Evolutionary conservation across 2,329 filamentous ascomycete species (phyloP), one percentile per base, ranked within the genome.

Genomic region (Endoconidiophora polonica): DNA sequence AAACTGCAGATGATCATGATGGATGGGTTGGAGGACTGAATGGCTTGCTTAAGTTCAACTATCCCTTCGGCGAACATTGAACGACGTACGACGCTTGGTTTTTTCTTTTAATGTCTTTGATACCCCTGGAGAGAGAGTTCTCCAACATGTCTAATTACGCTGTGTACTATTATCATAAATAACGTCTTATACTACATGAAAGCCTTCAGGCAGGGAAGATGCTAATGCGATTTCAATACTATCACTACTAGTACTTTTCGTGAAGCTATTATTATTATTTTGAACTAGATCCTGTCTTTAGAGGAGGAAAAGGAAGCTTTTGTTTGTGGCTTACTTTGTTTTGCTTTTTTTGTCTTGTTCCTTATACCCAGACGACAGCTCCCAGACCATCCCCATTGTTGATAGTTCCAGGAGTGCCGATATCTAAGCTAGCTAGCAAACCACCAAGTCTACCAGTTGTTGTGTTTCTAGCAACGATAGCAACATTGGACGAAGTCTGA

Each of bases 11-110:
- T 55, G 75, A 81, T 43, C 86, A 95, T 59, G 90, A 96, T 63
- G 86, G 90, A 16, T 98, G 91, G 91, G 90, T 98, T 2, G 90
- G 90, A 1, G 90, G 91, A 0, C 65, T 98, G 60, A 98, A 94
- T 61, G 86, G 86, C 7, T 62, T 96, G 59, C 67, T 98, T 57
- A 98, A 98, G 68, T 98, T 96, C 63, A 98, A 98, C 63, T 86
- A 94, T 66, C 88, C 90, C 0, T 96, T 96, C 70, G 91, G 91
- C 24, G 50, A 53, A 23, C 26, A 22, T 33, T 54, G 42, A 47
- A 26, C 39, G 10, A 7, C n/a, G 9, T 33, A 48, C 14, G 14
- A 18, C 2, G 29, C 16, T 7, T 20, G 7, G 24, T 38, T 23
- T 14, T 16, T 14, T 33, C 16, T 7, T n/a, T 7, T 33, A 9